Evolutionary conservation across 1,284 basidiomycete species (phyloP), one percentile per base, ranked within the genome.

Genomic region (Sanghuangporus sanghuang): DNA sequence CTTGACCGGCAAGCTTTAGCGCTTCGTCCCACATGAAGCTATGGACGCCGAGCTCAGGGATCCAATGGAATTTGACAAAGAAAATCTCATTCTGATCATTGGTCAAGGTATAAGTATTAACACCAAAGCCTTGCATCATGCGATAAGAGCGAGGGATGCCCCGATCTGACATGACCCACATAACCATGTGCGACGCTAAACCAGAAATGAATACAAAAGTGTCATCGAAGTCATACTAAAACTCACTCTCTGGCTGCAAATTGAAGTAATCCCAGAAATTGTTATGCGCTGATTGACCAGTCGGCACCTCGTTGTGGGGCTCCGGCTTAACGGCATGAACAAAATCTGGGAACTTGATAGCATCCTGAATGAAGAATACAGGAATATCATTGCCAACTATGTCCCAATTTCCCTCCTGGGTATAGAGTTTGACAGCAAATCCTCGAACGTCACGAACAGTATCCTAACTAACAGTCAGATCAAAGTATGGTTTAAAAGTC

Each of bases 61-160:
- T 83, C 79, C 85, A 91, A 73, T 94, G 91, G 74, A 93, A 95
- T 74, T 95, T 95, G 74, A 93, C 92, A 69, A 93, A 94, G 65
- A 82, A 80, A 1, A 85, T 81, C 69, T 92, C 81, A 58, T 86
- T 85, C 16, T 81, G 72, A 0, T 76, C 78, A 68, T 92, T 92
- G 62, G 88, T 70, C 12, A 94, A 79, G 6, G 89, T 87, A 74
- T 80, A 94, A 0, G 91, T 92, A 73, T 95, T 92, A 35, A 93
- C 89, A 11, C 90, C 90, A 67, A 93, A 93, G 5, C 87, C 93
- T 76, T 92, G 90, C 85, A 95, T 91, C 87, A 90, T 92, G 57
- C 92, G 84, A 73, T 79, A 90, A 2, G 90, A 92, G 38, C 90
- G 85, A 12, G 93, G 93, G 64, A 95, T 81, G 63, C 83, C 85